Base-by-base conservation (phyloP, 805 yeast genomes). In the Wickerhamomyces bovis region DNA sequence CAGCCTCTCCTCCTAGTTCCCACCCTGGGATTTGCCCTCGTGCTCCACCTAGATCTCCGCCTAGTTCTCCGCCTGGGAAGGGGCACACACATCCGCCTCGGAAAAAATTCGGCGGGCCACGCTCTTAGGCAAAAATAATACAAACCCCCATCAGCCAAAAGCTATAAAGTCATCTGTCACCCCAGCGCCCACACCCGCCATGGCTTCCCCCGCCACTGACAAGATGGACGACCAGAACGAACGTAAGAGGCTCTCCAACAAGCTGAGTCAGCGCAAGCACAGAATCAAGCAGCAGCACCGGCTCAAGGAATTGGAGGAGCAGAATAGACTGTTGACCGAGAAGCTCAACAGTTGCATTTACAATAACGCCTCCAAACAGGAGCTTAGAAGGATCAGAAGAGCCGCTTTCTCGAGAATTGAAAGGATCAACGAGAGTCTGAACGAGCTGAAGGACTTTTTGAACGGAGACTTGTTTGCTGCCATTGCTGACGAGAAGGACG, bases 231-330 rank as follows among this genome's bases (percentile, higher is more conserved):
- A 38, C 26, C 43, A 19, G 16, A 19, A 44, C 26, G 50, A 47
- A 22, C 45, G 47, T 30, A 49, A 49, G 44, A 41, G 23, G 31
- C 40, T 49, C 12, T 49, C 47, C 38, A 49, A 49, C 38, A 49
- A 49, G 40, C 44, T 49, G 15, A 43, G 47, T n/a, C 52, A 49
- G 41, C 40, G 52, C 3, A 49, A 49, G 26, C 52, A 49, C 41
- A 36, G 52, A 9, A 45, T 44, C 41, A 49, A 49, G 31, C 52
- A 49, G 39, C 48, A 49, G 25, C 52, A 49, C 16, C 31, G 49
- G 23, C 43, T 49, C 12, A 44, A 46, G 19, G 52, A 46, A n/a
- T 46, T 49, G 13, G 52, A 49, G 22, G 18, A 20, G 9, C 44
- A 49, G 26, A 30, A 44, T 13, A 36, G 21, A 5, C 36, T 11